Percentiles rank a stretch among this genome's conserved stretches.
phyloP scores from a whole-genome alignment of 2,329 filamentous ascomycete species.

The Aspergillus sp. region DNA sequence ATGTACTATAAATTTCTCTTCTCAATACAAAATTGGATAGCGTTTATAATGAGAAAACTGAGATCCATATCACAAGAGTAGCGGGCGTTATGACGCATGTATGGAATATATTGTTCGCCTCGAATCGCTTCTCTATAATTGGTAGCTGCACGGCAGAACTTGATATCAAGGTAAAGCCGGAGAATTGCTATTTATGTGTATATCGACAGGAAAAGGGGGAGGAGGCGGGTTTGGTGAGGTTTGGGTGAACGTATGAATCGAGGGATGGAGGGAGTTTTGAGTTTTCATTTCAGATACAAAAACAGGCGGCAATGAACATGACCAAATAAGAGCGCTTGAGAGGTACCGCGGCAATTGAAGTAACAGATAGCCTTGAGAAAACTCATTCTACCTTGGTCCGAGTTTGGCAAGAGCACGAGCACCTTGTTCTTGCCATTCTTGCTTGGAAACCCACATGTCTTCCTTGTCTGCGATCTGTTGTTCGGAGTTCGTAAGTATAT shows the following conservation, averaged over 20 bases:
- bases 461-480: slow-evolving; percentile 90
- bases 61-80: not conserved
- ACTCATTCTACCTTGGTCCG: slow-evolving; percentile 68
- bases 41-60: not conserved
- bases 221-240: slow-evolving; percentile 13
- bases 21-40: not conserved
- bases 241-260: slow-evolving; percentile 15
- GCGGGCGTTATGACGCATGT: not conserved
- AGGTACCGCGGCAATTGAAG: not conserved
- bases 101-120: not conserved
- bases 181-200: slow-evolving; percentile 12
- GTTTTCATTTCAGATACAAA: slow-evolving; percentile 4
- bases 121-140: not conserved
- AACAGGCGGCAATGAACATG: not conserved
- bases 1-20: not conserved
- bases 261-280: slow-evolving; percentile 10
- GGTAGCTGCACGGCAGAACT: slow-evolving; percentile 1
- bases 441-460: slow-evolving; percentile 97
- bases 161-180: not conserved
- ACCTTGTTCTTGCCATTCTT: slow-evolving; percentile 96
- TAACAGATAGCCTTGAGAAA: slow-evolving; percentile 12
- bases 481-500: slow-evolving; percentile 12
- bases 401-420: slow-evolving; percentile 83
- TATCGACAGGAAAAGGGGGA: slow-evolving; percentile 8
- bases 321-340: not conserved